These are phyloP conservation scores for Euphorbia pulcherrima DNA, from an alignment of 345 rosid genomes.

Conservation along the genomic window DNA sequence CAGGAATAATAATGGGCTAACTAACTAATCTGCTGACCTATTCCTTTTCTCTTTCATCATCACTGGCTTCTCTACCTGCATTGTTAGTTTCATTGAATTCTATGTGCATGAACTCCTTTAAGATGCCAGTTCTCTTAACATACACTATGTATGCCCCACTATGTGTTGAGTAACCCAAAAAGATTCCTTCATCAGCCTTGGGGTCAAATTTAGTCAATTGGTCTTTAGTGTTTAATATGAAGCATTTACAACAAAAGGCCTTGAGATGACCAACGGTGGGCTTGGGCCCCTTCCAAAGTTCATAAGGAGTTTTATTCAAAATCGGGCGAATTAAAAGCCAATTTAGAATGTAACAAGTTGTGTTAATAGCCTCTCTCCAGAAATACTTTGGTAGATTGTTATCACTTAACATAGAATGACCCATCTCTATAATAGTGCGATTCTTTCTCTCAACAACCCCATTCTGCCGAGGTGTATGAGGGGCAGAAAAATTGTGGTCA, in stretches of 20 bases:
- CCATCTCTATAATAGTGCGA: not conserved
- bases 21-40: too few relatives aligned
- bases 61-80: too few relatives aligned
- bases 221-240: not conserved
- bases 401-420: not conserved
- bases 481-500: not conserved
- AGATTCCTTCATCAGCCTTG: too few relatives aligned
- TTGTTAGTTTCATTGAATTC: not conserved
- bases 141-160: not conserved
- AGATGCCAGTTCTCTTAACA: not conserved
- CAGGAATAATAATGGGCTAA: too few relatives aligned
- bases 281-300: not conserved
- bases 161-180: not conserved
- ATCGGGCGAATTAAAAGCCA: not conserved
- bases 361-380: not conserved
- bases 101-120: not conserved
- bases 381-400: not conserved
- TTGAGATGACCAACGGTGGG: not conserved
- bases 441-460: not conserved
- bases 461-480: not conserved
- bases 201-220: not conserved
- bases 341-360: not conserved
- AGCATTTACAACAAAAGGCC: not conserved
- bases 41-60: too few relatives aligned
- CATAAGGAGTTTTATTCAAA: not conserved